These are phyloP conservation scores for Penicillium sp. DNA, from an alignment of 2,329 filamentous ascomycete species.

Conservation along the genomic window DNA sequence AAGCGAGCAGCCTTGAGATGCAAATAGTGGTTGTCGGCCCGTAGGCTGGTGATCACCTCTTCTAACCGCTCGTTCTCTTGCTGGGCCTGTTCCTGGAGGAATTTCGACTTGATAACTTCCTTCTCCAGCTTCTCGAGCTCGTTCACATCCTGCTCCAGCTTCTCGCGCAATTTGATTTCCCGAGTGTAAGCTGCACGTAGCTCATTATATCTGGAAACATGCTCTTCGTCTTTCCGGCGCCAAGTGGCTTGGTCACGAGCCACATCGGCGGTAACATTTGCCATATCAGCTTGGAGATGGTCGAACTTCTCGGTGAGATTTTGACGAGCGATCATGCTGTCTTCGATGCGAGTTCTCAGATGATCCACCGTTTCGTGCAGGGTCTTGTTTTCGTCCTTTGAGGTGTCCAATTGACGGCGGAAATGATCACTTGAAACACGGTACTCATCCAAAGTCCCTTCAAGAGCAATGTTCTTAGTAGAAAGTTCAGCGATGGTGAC, in stretches of 20 bases:
- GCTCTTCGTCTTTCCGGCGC: slow-evolving; percentile 61
- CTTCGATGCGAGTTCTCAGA: slow-evolving; percentile 71
- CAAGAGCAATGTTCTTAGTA: slow-evolving; percentile 55
- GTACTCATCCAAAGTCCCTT: slow-evolving; percentile 60
- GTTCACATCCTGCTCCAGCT: slow-evolving; percentile 55
- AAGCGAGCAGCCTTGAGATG: slow-evolving; percentile 63
- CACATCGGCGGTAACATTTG: slow-evolving; percentile 68
- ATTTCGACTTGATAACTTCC: slow-evolving; percentile 69
- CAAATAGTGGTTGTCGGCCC: slow-evolving; percentile 59
- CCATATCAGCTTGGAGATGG: slow-evolving; percentile 81
- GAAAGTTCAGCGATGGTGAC: slow-evolving; percentile 50
- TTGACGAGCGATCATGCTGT: slow-evolving; percentile 78
- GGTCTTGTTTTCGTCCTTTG: slow-evolving; percentile 60
- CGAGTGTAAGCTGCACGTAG: slow-evolving; percentile 57
- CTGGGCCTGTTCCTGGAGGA: slow-evolving; percentile 64
- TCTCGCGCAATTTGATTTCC: slow-evolving; percentile 58
- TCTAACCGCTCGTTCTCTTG: slow-evolving; percentile 60
- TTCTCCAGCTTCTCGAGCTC: slow-evolving; percentile 66
- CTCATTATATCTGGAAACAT: slow-evolving; percentile 49
- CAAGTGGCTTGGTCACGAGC: slow-evolving; percentile 75
- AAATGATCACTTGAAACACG: slow-evolving; percentile 55
- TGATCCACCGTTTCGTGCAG: slow-evolving; percentile 67
- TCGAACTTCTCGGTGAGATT: slow-evolving; percentile 79
- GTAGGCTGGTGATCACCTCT: slow-evolving; percentile 47
- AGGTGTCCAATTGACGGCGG: slow-evolving; percentile 48